A percentile compares a stretch with the other conserved stretches of the same genome.
Conservation (phyloP, 345 rosid genomes). For the Noccaea bulbosa region DNA sequence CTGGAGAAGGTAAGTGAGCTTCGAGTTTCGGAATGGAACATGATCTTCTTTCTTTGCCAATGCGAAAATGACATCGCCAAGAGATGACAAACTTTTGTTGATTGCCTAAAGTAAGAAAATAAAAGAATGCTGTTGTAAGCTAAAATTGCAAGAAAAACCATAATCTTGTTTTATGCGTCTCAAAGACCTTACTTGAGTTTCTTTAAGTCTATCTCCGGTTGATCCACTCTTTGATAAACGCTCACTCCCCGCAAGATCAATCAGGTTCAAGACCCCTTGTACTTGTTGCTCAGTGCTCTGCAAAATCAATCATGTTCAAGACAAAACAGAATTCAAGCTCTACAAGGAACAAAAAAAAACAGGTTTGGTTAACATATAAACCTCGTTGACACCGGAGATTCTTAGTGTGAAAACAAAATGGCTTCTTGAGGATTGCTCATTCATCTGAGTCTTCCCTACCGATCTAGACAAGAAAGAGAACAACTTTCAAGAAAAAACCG, state of each 20-base stretch:
- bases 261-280: slow-evolving; percentile 93
- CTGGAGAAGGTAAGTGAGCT: slow-evolving; percentile 98
- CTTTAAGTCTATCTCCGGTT: slow-evolving; percentile 90
- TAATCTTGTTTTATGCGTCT: not conserved
- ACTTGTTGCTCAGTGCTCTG: slow-evolving; percentile 96
- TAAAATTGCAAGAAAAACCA: slow-evolving; percentile 9
- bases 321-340: slow-evolving; percentile 24
- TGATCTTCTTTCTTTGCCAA: slow-evolving; percentile 95
- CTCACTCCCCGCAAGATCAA: slow-evolving; percentile 99
- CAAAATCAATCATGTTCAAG: not conserved
- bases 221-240: slow-evolving; percentile 97
- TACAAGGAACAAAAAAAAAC: not conserved
- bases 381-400: slow-evolving; percentile 86
- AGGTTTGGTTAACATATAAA: slow-evolving; percentile 29
- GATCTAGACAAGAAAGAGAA: slow-evolving; percentile 52
- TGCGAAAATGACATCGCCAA: slow-evolving; percentile 90
- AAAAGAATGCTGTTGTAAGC: not conserved
- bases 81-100: slow-evolving; percentile 86
- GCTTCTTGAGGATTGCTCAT: slow-evolving; percentile 81
- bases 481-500: not conserved
- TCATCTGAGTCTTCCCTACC: slow-evolving; percentile 95
- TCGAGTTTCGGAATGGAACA: slow-evolving; percentile 90
- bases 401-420: slow-evolving; percentile 91
- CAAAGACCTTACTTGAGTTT: slow-evolving; percentile 74
- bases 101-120: slow-evolving; percentile 63